phyloP scores from a whole-genome alignment of 2,329 filamentous ascomycete species.

The Sporothrix pseudoabietina region DNA sequence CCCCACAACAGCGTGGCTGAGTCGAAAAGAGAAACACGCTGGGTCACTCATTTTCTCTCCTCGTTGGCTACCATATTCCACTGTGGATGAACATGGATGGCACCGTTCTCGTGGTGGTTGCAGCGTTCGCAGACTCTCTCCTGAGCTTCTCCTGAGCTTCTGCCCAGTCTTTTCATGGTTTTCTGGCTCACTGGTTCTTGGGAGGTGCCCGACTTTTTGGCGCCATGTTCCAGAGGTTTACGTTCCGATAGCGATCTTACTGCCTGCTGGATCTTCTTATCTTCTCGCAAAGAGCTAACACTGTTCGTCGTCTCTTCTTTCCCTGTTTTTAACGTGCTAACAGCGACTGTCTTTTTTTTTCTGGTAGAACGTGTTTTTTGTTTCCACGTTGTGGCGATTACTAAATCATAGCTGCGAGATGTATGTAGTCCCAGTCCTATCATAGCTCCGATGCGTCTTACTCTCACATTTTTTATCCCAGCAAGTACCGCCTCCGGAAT shows the following conservation, averaged over 20 bases:
- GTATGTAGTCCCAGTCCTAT: not conserved
- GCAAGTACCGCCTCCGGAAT: not conserved
- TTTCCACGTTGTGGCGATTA: slow-evolving; percentile 4
- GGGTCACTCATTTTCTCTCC: not conserved
- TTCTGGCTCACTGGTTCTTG: not conserved
- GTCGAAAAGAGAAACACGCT: slow-evolving; percentile 20
- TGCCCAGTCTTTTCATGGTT: not conserved
- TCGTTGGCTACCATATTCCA: not conserved
- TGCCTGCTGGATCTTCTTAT: slow-evolving; percentile 12
- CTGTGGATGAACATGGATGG: not conserved
- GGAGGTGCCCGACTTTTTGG: not conserved
- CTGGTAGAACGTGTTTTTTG: not conserved
- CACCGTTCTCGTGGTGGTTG: not conserved
- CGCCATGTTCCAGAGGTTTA: slow-evolving; percentile 29
- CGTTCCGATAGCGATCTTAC: slow-evolving; percentile 23
- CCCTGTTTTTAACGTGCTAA: slow-evolving; percentile 12
- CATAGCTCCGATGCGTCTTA: not conserved
- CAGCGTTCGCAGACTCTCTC: not conserved
- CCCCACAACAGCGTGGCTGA: slow-evolving; percentile 21
- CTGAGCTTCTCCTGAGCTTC: not conserved
- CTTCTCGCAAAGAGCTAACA: not conserved
- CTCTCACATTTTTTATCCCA: not conserved
- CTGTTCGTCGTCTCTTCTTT: not conserved
- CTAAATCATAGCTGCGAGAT: not conserved
- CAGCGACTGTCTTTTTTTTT: not conserved